A percentile compares a stretch with the other conserved stretches of the same genome.
Conservation (phyloP, 441 rosid species). For the Raphanus hybrid region DNA sequence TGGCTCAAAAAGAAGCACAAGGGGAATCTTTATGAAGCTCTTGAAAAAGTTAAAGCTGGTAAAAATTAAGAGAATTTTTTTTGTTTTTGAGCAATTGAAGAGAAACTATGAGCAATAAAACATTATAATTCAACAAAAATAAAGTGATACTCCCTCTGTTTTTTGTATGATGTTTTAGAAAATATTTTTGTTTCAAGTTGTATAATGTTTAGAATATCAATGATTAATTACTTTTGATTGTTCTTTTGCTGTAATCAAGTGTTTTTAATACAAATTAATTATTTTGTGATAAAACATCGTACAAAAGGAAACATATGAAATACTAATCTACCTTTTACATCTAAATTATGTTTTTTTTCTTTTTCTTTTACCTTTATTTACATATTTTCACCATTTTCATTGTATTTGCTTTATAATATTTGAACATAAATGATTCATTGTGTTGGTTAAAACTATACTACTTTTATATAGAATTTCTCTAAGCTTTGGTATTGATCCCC, state of each 20-base stretch:
- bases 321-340: background rate
- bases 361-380: background rate
- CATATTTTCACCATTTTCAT: background rate
- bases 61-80: background rate
- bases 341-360: background rate
- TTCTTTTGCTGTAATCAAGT: too few relatives aligned
- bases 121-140: background rate
- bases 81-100: background rate
- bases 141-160: background rate
- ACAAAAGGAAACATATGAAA: too few relatives aligned
- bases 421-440: background rate
- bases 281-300: too few relatives aligned
- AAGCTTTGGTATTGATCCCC: background rate
- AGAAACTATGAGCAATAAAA: background rate
- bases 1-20: constrained; percentile 57
- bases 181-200: too few relatives aligned
- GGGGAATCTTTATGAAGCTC: constrained; percentile 64
- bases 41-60: constrained; percentile 87
- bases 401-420: background rate
- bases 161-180: too few relatives aligned
- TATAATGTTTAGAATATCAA: too few relatives aligned
- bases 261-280: too few relatives aligned
- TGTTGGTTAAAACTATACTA: background rate
- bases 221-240: too few relatives aligned
- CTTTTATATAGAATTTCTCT: background rate